Evolutionary conservation across 2,329 filamentous ascomycete genomes (phyloP).

Genomic region (Xylaria sp.): DNA sequence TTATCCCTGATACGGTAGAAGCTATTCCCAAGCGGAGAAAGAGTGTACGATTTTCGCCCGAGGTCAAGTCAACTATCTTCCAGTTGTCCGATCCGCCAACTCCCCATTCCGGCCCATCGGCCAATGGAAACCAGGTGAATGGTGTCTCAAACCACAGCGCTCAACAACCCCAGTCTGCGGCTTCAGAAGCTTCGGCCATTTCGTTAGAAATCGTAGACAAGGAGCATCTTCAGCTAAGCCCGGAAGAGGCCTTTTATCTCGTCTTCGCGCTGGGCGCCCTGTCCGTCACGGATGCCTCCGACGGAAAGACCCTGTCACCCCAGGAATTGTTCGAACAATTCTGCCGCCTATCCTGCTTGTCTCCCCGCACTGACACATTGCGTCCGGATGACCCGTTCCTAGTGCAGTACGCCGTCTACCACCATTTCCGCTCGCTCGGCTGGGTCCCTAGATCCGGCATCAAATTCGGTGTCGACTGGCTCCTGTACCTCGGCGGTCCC

Average conservation of each 20-base stretch:
- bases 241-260: conserved; percentile 90
- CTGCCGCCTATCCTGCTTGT: conserved; percentile 64
- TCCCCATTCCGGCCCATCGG: conserved; percentile 33
- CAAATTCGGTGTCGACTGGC: conserved; percentile 91
- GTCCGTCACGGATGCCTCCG: conserved; percentile 50
- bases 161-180: conserved; percentile 10
- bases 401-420: conserved; percentile 82
- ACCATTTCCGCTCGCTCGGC: conserved; percentile 91
- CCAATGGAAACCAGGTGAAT: conserved; percentile 19
- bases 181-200: not conserved
- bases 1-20: conserved; percentile 13
- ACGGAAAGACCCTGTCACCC: conserved; percentile 43
- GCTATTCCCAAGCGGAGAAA: conserved; percentile 45
- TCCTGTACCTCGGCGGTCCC: conserved; percentile 89
- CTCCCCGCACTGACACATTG: conserved; percentile 47
- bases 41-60: conserved; percentile 65
- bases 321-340: conserved; percentile 60
- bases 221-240: conserved; percentile 88
- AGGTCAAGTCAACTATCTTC: conserved; percentile 60
- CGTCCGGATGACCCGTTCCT: conserved; percentile 79
- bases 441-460: conserved; percentile 91
- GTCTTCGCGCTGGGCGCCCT: conserved; percentile 74
- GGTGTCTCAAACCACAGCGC: conserved; percentile 15
- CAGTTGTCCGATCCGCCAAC: conserved; percentile 47
- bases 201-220: conserved; percentile 39